Evolutionary conservation across 2,329 filamentous ascomycete species (phyloP), one percentile per base, ranked within the genome.

Genomic region (Didymella pinodella): DNA sequence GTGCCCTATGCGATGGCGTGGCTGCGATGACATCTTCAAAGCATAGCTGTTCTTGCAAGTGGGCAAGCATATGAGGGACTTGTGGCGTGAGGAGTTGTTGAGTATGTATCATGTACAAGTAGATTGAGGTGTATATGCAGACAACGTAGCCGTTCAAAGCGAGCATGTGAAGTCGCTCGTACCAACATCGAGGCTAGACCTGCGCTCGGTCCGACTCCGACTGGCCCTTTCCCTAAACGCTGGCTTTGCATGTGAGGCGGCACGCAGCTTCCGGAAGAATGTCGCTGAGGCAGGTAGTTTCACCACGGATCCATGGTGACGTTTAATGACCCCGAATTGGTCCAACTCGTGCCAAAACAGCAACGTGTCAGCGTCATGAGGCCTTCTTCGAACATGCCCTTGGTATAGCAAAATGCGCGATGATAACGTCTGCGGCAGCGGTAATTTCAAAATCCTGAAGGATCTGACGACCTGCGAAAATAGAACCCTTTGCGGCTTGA

Each of bases 141-240:
- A 43, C 26, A 20, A 36, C 32, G 25, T 8, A 41, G 36, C 20
- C 29, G 11, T 36, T 6, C 2, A 46, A 40, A 44, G 48, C 41
- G n/a, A 51, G 56, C 56, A 59, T 59, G 56, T 59, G 56, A 59
- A 50, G 46, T 59, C 28, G 50, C 49, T 43, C 50, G 41, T 47
- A 48, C 55, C 25, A 32, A 48, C 38, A 32, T 54, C 45, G n/a
- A 28, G 46, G 31, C 50, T 26, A 41, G 46, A 25, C 50, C 16
- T 38, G 45, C 32, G 49, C 40, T 59, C 56, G 56, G 56, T 43
- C 56, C 56, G 56, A 59, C 56, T 54, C 46, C 41, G 46, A 54
- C 34, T 43, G 40, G 25, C 48, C 47, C 41, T 36, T 50, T 32
- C 46, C 54, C 34, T 31, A 51, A 54, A 47, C 46, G 41, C 20